Evolutionary conservation across 306 rosid genomes (phyloP), one percentile per base, ranked within the genome.

Genomic region (Castanea crenata): DNA sequence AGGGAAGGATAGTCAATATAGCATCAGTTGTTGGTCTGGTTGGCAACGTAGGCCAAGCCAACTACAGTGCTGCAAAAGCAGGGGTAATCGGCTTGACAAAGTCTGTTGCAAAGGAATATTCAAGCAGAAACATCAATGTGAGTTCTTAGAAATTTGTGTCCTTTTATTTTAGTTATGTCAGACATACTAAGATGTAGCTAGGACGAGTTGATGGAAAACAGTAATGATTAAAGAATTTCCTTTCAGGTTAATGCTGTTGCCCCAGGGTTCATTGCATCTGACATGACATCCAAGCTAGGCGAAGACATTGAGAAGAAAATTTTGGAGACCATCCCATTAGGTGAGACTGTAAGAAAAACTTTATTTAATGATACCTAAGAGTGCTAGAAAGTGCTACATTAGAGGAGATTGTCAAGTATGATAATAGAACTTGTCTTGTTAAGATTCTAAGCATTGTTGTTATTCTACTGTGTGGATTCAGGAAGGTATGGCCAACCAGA

Each of bases 21-120:
- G 84, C 98, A 83, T 95, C 98, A 9, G 99, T 95, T 83, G 98
- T 92, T 79, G 99, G 99, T 76, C 90, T 90, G 23, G 90, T 92
- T 78, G 99, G 99, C 77, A 95, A 92, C 57, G 94, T 73, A 52
- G 99, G 99, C 71, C 99, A 95, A 91, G 97, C 97, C 84, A 95
- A 95, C 83, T 95, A 95, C 74, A 91, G 98, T 89, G 98, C 99
- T 74, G 99, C 99, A 74, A 95, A 95, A 85, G 98, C 99, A 62
- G 99, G 99, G 83, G 99, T 95, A 51, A 95, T 95, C 81, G 99
- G 99, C 83, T 84, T 95, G 54, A 91, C 99, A 29, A 95, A 92
- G 88, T 1, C 89, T 52, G 97, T 95, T 83, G 97, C 99, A 38
- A 95, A 86, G 90, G 99, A 92, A 82, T 92, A 90, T 73, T 75